Percentiles rank a stretch among this genome's conserved stretches.
Conservation (phyloP, 1,139 yeast species). For the Geotrichum reessii region DNA sequence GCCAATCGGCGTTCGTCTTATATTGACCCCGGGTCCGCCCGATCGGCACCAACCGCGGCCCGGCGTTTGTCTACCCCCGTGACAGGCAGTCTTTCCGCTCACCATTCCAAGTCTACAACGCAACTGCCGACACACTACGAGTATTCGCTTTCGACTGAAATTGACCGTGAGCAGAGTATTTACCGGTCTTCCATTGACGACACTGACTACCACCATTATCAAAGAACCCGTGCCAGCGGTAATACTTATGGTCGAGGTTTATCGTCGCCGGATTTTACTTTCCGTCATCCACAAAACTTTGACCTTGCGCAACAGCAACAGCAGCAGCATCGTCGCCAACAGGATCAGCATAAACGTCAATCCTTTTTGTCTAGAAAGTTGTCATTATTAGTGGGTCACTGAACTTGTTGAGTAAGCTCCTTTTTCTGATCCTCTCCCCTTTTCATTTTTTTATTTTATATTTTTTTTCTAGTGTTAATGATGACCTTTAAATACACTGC, state of each 20-base stretch:
- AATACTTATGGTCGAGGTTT: too few relatives aligned
- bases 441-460: background rate
- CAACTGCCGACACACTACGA: background rate
- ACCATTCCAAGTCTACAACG: background rate
- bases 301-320: background rate
- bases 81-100: background rate
- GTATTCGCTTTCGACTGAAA: background rate
- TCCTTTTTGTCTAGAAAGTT: constrained; percentile 11
- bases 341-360: constrained; percentile 1
- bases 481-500: background rate
- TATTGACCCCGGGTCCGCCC: background rate
- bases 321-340: background rate
- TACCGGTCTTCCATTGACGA: background rate
- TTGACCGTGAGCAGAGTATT: background rate
- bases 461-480: background rate
- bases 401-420: background rate
- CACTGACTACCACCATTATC: background rate
- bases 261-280: background rate
- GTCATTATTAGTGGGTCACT: constrained; percentile 11
- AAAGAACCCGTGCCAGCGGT: background rate
- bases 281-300: background rate
- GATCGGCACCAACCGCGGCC: background rate
- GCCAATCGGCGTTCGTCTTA: background rate
- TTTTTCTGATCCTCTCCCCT: background rate
- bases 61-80: background rate